Evolutionary conservation across 495 filamentous ascomycete species (phyloP), one percentile per base, ranked within the genome.

Genomic region (Tetracladium setigerum): DNA sequence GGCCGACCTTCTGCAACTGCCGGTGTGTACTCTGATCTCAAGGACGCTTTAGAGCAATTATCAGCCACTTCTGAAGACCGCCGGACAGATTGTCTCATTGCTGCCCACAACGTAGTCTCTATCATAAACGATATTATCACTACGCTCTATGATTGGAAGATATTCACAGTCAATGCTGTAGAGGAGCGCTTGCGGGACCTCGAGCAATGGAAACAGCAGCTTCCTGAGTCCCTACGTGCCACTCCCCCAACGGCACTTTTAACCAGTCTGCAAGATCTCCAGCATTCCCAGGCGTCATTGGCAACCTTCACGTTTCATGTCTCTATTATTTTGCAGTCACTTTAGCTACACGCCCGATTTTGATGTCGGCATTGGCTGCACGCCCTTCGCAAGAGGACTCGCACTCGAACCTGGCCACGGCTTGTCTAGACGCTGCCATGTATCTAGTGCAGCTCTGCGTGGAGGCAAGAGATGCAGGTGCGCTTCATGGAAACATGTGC

Each of bases 251-350:
- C 6, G 12, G 7, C 15, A 11, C 36, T 8, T 38, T 38, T 16
- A 15, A 8, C 36, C 8, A 10, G 37, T 17, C 10, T 53, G 1
- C 24, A 24, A 9, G 13, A 7, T 12, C 44, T 41, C 8, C 45
- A 39, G 17, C 19, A 41, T 2, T 9, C 19, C 12, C 19, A 14
- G 36, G 27, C 4, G 46, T 30, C 11, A 49, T 49, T 19, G 56
- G 54, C 9, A 37, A 40, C 14, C 24, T 43, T 13, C 48, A 56
- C 35, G 42, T 59, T 12, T 42, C 44, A 14, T 46, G 45, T 18
- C 41, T 50, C 8, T 59, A 56, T 37, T 56, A 59, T 41, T 59
- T 37, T 36, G 42, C 56, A 4, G 46, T 59, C 6, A 53, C 51
- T 4, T 44, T 59, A n/a, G 30, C 53, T 10, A 53, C 50, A 19